Evolutionary conservation across 306 rosid genomes (phyloP).

Genomic region (Gastrolobium bilobum): DNA sequence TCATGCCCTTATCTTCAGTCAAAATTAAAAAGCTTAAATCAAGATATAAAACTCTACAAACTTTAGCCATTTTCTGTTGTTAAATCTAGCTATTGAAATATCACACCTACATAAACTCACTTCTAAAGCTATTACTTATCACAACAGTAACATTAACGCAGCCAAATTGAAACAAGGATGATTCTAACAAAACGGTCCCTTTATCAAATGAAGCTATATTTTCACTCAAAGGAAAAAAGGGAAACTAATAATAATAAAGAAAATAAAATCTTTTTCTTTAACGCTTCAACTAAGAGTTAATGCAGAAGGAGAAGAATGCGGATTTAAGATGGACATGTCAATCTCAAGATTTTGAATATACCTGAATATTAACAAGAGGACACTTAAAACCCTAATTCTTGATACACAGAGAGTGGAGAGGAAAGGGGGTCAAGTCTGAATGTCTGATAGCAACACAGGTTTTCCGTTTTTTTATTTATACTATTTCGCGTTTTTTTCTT

Average conservation of each 20-base stretch:
- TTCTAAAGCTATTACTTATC: background rate
- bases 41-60: slow-evolving; percentile 7
- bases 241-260: background rate
- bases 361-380: slow-evolving; percentile 24
- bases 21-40: background rate
- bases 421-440: background rate
- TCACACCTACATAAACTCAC: background rate
- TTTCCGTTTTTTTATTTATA: background rate
- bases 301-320: background rate
- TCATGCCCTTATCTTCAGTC: background rate
- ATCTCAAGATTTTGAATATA: slow-evolving; percentile 9
- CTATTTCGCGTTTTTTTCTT: too few species aligned
- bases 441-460: background rate
- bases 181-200: background rate
- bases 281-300: background rate
- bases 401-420: background rate
- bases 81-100: background rate
- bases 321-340: background rate
- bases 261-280: background rate
- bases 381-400: slow-evolving; percentile 46
- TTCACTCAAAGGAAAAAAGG: background rate
- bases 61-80: background rate
- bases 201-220: background rate
- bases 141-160: background rate
- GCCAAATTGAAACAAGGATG: slow-evolving; percentile 11